These are phyloP conservation scores for Conticribra guillardii DNA, from an alignment of 108 stramenopile genomes.

Conservation along the genomic window DNA sequence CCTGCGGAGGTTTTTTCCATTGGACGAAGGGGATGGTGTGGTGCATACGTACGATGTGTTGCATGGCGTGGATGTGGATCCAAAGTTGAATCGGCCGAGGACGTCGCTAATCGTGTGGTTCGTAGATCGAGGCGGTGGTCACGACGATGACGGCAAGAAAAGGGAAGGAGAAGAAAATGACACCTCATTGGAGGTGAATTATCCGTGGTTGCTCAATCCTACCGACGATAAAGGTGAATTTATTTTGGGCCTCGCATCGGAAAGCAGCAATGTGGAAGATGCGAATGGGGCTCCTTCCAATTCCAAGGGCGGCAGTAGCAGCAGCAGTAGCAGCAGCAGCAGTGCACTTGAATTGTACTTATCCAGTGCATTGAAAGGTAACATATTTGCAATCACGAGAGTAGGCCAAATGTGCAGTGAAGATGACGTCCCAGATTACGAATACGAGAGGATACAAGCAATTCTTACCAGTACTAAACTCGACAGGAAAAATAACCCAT, in stretches of 20 bases:
- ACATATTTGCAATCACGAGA: conserved; percentile 64
- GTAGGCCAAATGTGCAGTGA: conserved; percentile 62
- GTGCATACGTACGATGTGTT: conserved; percentile 76
- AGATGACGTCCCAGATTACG: conserved; percentile 13
- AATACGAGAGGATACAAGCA: conserved; percentile 10
- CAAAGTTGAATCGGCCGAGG: conserved; percentile 49
- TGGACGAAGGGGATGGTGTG: conserved; percentile 65
- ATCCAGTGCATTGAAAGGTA: conserved; percentile 58
- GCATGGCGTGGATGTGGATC: conserved; percentile 78
- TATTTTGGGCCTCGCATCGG: conserved; percentile 64
- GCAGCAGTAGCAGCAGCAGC: conserved; percentile 2
- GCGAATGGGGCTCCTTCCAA: conserved; percentile 1
- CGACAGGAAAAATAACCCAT: neutral
- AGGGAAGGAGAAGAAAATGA: too few species aligned
- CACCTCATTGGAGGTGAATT: neutral
- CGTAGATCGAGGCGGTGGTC: conserved; percentile 6
- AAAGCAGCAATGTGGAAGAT: conserved; percentile 21
- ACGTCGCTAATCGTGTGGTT: conserved; percentile 85
- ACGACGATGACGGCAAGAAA: conserved; percentile 3
- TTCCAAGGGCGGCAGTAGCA: neutral
- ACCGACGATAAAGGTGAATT: conserved; percentile 66
- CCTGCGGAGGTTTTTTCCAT: conserved; percentile 63
- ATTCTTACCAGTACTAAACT: conserved; percentile 17
- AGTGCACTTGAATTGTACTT: conserved; percentile 50
- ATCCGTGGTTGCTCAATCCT: conserved; percentile 56